A percentile compares a stretch with the other conserved stretches of the same genome.
Evolutionary conservation across 2,329 filamentous ascomycete genomes (phyloP).

Genomic region (Ceratocystis cubensis): DNA sequence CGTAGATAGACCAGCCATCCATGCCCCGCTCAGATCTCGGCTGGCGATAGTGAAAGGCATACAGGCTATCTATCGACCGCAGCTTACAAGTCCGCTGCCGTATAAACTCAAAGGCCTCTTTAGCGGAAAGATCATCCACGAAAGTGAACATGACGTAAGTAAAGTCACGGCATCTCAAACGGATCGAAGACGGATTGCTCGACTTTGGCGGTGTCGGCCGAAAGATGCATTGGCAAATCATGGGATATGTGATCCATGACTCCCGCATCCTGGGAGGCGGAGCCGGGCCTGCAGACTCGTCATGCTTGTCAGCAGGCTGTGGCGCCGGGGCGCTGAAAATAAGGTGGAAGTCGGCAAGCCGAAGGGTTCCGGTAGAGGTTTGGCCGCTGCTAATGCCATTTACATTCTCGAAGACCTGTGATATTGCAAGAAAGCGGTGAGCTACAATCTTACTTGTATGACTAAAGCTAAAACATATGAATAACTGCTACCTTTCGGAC

Average conservation of each 20-base stretch:
- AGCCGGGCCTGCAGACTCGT: slow-evolving; percentile 21
- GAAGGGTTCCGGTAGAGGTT: slow-evolving; percentile 43
- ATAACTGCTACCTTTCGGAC: slow-evolving; percentile 18
- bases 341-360: slow-evolving; percentile 51
- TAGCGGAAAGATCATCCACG: slow-evolving; percentile 55
- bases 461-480: not conserved
- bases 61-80: slow-evolving; percentile 72
- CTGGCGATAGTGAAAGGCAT: slow-evolving; percentile 77
- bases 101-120: slow-evolving; percentile 80
- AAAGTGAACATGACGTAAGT: slow-evolving; percentile 90
- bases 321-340: slow-evolving; percentile 38
- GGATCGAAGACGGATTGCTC: slow-evolving; percentile 65
- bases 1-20: slow-evolving; percentile 74
- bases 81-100: slow-evolving; percentile 68
- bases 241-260: slow-evolving; percentile 89
- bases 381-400: slow-evolving; percentile 48
- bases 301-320: slow-evolving; percentile 25
- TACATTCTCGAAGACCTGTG: slow-evolving; percentile 43
- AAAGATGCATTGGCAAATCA: slow-evolving; percentile 70
- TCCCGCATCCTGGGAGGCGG: slow-evolving; percentile 40
- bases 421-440: slow-evolving; percentile 6
- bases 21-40: slow-evolving; percentile 59
- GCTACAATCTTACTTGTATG: slow-evolving; percentile 9
- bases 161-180: slow-evolving; percentile 84
- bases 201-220: slow-evolving; percentile 59